Conservation (phyloP, 352 stramenopile genomes). For the Phytophthora fragariaefolia region DNA sequence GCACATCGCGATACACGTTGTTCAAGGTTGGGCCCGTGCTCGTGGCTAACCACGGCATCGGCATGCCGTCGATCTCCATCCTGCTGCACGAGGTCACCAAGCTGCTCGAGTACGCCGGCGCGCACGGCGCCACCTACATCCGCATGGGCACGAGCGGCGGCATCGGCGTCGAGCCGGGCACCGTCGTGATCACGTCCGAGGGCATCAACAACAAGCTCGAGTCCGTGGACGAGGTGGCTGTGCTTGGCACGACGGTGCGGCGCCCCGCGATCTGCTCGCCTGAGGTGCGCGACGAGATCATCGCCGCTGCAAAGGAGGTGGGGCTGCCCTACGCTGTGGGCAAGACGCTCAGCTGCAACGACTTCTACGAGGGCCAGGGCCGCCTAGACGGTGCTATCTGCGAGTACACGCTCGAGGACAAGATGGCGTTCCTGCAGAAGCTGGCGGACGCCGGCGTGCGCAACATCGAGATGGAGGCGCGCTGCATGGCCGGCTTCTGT, state of each 20-base stretch:
- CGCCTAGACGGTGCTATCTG: slow-evolving; percentile 85
- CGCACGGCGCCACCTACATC: slow-evolving; percentile 64
- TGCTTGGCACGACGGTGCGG: slow-evolving; percentile 59
- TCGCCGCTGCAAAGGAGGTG: slow-evolving; percentile 52
- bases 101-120: slow-evolving; percentile 78
- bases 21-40: slow-evolving; percentile 87
- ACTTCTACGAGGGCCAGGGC: slow-evolving; percentile 88
- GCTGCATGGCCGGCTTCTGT: slow-evolving; percentile 75
- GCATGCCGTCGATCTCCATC: slow-evolving; percentile 84
- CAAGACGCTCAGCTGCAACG: slow-evolving; percentile 87
- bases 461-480: slow-evolving; percentile 90
- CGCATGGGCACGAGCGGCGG: slow-evolving; percentile 85
- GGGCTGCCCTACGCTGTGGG: slow-evolving; percentile 64
- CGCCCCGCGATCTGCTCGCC: slow-evolving; percentile 64
- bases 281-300: slow-evolving; percentile 65
- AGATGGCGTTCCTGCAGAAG: slow-evolving; percentile 72
- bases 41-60: slow-evolving; percentile 84
- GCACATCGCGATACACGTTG: slow-evolving; percentile 74
- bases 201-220: slow-evolving; percentile 85
- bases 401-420: slow-evolving; percentile 82
- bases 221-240: slow-evolving; percentile 66
- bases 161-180: slow-evolving; percentile 76
- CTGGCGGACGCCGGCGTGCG: slow-evolving; percentile 61
- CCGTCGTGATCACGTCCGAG: slow-evolving; percentile 84
- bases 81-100: slow-evolving; percentile 87